These are phyloP conservation scores for Violaceomyces palustris DNA, from an alignment of 1,284 basidiomycete species.

Conservation along the genomic window DNA sequence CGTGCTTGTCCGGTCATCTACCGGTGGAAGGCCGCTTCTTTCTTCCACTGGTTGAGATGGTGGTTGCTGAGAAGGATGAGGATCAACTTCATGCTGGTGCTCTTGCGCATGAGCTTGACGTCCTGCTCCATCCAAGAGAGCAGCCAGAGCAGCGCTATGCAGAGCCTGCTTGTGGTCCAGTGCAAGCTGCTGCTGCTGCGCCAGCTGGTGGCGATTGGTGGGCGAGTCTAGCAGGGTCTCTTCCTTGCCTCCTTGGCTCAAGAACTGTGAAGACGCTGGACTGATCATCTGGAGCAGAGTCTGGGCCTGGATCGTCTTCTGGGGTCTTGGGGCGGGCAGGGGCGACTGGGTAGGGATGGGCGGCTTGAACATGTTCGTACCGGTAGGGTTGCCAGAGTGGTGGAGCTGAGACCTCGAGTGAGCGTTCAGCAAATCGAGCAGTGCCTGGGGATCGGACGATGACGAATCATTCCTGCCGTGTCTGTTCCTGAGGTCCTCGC, in stretches of 20 bases:
- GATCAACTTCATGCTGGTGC: too few relatives aligned
- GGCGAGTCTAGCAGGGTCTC: conserved; percentile 20
- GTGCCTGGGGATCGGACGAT: conserved; percentile 4
- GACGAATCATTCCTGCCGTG: too few relatives aligned
- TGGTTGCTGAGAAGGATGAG: too few relatives aligned
- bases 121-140: too few relatives aligned
- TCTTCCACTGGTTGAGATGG: too few relatives aligned
- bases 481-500: too few relatives aligned
- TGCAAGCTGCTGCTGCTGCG: not conserved
- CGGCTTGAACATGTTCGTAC: not conserved
- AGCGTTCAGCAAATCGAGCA: conserved; percentile 27
- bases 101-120: too few relatives aligned
- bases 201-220: conserved; percentile 1
- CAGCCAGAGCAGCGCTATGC: too few relatives aligned
- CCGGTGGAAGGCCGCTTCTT: too few relatives aligned
- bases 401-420: conserved; percentile 13
- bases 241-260: conserved; percentile 9
- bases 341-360: conserved; percentile 13
- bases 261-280: conserved; percentile 1
- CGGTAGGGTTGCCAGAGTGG: not conserved
- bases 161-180: too few relatives aligned
- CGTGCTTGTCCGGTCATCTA: too few relatives aligned
- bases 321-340: conserved; percentile 33
- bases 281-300: conserved; percentile 40
- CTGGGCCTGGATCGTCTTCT: conserved; percentile 32